A percentile compares a stretch with the other conserved stretches of the same genome.
Evolutionary conservation across 495 filamentous ascomycete genomes (phyloP).

Genomic region (Xylaria curta): DNA sequence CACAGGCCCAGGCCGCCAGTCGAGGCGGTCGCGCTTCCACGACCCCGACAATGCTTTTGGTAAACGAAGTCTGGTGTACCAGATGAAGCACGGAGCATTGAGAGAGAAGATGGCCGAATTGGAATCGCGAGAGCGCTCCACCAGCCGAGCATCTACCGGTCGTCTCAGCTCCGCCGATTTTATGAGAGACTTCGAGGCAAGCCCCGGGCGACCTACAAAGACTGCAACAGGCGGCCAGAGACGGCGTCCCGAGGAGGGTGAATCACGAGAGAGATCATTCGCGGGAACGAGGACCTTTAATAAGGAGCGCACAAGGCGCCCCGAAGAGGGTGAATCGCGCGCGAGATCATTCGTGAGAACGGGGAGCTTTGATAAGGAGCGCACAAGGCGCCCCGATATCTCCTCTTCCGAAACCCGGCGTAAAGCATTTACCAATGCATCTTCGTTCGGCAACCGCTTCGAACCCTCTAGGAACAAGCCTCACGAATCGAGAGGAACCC

Average conservation of each 20-base stretch:
- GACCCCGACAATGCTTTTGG: conserved; percentile 48
- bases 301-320: neutral
- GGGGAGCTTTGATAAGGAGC: neutral
- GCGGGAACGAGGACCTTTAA: neutral
- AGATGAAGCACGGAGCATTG: conserved; percentile 43
- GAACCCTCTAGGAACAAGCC: neutral
- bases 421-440: neutral
- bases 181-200: conserved; percentile 29
- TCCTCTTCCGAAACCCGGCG: neutral
- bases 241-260: too few relatives aligned
- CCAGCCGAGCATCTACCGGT: neutral
- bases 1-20: conserved; percentile 38
- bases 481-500: too few relatives aligned
- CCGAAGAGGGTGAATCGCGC: neutral
- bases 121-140: neutral
- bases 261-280: too few relatives aligned
- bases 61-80: conserved; percentile 54
- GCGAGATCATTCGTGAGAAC: neutral
- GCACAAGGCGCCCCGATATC: neutral
- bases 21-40: conserved; percentile 51
- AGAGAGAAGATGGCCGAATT: conserved; percentile 26
- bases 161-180: conserved; percentile 28
- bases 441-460: neutral
- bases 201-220: neutral
- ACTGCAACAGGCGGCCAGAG: neutral